Conservation (phyloP, 192 early-diverging fungal genomes). For the Backusella sp. region DNA sequence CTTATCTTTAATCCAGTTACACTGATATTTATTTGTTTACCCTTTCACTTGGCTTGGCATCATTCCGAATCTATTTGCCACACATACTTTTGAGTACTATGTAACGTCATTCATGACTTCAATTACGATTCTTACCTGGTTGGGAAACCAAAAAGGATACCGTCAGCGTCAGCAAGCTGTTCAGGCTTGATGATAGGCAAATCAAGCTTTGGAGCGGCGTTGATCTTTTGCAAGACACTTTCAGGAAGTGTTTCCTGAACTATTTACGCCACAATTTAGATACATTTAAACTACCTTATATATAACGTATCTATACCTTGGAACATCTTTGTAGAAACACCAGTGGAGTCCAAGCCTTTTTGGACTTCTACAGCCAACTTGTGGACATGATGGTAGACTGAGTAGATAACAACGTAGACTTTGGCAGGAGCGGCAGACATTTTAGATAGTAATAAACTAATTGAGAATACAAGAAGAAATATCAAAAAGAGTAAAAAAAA, state of each 20-base stretch:
- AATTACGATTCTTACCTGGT: slow-evolving; percentile 31
- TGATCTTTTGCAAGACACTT: slow-evolving; percentile 55
- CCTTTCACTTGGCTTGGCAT: slow-evolving; percentile 38
- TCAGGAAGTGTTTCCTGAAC: slow-evolving; percentile 60
- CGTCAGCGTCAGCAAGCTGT: slow-evolving; percentile 48
- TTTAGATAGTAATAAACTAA: not conserved
- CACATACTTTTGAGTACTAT: not conserved
- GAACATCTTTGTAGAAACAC: slow-evolving; percentile 39
- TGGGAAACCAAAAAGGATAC: slow-evolving; percentile 54
- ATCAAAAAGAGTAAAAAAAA: not conserved
- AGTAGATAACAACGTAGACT: slow-evolving; percentile 36
- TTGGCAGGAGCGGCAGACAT: slow-evolving; percentile 14
- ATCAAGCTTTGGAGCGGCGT: slow-evolving; percentile 46
- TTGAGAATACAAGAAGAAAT: not conserved
- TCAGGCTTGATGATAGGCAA: slow-evolving; percentile 43
- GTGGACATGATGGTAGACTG: slow-evolving; percentile 67
- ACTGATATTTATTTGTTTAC: not conserved
- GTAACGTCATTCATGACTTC: not conserved
- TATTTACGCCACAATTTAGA: not conserved
- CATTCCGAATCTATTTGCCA: slow-evolving; percentile 30
- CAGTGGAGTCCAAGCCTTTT: slow-evolving; percentile 61
- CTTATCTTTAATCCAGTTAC: not conserved
- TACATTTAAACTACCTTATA: not conserved
- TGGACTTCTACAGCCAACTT: slow-evolving; percentile 67
- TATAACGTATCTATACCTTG: slow-evolving; percentile 32